These are phyloP conservation scores for Asterophora parasitica DNA, from an alignment of 768 basidiomycete species.

Conservation along the genomic window DNA sequence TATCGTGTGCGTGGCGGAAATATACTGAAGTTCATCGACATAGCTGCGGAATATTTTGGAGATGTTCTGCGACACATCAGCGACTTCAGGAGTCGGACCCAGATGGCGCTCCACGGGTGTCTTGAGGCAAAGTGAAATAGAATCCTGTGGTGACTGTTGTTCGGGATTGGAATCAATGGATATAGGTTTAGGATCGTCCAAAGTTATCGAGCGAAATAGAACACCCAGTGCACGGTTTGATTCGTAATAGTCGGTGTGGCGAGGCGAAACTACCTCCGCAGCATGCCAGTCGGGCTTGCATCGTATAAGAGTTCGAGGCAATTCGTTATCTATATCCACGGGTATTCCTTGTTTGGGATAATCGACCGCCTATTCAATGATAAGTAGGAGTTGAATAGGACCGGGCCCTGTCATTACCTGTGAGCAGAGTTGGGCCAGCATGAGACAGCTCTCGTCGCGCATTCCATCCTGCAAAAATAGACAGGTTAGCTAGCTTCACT, in stretches of 20 bases:
- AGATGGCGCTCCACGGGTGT: slow-evolving; percentile 27
- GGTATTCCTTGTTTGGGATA: slow-evolving; percentile 75
- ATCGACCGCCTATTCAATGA: slow-evolving; percentile 54
- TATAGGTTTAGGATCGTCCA: slow-evolving; percentile 34
- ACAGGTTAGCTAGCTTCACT: neutral
- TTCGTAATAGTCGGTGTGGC: slow-evolving; percentile 62
- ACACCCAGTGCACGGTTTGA: slow-evolving; percentile 68
- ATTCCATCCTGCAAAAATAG: slow-evolving; percentile 48
- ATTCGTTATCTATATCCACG: slow-evolving; percentile 42
- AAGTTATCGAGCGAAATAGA: slow-evolving; percentile 58
- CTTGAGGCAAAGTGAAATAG: slow-evolving; percentile 32
- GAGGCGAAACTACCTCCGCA: slow-evolving; percentile 49
- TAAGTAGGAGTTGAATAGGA: neutral
- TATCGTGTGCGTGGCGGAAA: slow-evolving; percentile 63
- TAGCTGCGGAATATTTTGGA: slow-evolving; percentile 47
- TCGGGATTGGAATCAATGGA: slow-evolving; percentile 10
- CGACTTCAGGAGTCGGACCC: slow-evolving; percentile 18
- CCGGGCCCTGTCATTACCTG: slow-evolving; percentile 26
- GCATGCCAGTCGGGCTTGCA: slow-evolving; percentile 80
- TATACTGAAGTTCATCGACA: slow-evolving; percentile 63
- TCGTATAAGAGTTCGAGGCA: slow-evolving; percentile 55
- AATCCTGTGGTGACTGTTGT: slow-evolving; percentile 26
- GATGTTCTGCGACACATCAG: slow-evolving; percentile 25
- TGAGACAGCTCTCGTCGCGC: slow-evolving; percentile 49
- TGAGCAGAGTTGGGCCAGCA: slow-evolving; percentile 58